Evolutionary conservation across 495 filamentous ascomycete species (phyloP).

Genomic region (Cercophora samala): DNA sequence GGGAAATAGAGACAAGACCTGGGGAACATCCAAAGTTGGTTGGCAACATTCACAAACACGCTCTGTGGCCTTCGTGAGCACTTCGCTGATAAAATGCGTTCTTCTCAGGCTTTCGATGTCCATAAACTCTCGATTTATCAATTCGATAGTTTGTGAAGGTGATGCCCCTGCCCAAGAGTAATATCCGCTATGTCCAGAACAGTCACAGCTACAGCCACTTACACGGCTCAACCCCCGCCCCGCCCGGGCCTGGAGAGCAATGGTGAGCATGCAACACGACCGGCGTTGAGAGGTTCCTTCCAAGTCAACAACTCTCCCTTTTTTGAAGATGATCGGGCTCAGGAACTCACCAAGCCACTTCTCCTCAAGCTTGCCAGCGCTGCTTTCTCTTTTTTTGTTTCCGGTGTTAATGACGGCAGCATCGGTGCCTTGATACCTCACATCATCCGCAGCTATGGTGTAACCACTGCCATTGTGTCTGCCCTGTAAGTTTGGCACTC

Average conservation of each 20-base stretch:
- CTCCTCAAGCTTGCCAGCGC: constrained; percentile 47
- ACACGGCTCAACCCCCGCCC: background rate
- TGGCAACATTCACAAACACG: background rate
- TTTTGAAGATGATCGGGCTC: background rate
- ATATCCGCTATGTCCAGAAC: background rate
- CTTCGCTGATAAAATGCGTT: too few species aligned
- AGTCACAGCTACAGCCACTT: background rate
- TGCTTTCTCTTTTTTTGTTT: constrained; percentile 52
- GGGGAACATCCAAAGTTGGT: background rate
- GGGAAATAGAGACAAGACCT: background rate
- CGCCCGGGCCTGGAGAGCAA: background rate
- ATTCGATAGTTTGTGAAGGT: background rate
- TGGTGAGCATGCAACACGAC: background rate
- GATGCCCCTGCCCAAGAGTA: too few species aligned
- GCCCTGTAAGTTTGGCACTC: constrained; percentile 37
- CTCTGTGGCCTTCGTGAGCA: too few species aligned
- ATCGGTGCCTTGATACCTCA: constrained; percentile 55
- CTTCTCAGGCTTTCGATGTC: too few species aligned
- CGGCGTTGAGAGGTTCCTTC: background rate
- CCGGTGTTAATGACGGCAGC: constrained; percentile 54
- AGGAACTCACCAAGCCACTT: too few species aligned
- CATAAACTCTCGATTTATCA: too few species aligned
- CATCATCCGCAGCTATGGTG: constrained; percentile 46
- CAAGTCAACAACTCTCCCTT: background rate
- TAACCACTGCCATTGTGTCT: constrained; percentile 49